These are phyloP conservation scores for Cyclostephanos tholiformis DNA, from an alignment of 108 stramenopile species.

Conservation along the genomic window DNA sequence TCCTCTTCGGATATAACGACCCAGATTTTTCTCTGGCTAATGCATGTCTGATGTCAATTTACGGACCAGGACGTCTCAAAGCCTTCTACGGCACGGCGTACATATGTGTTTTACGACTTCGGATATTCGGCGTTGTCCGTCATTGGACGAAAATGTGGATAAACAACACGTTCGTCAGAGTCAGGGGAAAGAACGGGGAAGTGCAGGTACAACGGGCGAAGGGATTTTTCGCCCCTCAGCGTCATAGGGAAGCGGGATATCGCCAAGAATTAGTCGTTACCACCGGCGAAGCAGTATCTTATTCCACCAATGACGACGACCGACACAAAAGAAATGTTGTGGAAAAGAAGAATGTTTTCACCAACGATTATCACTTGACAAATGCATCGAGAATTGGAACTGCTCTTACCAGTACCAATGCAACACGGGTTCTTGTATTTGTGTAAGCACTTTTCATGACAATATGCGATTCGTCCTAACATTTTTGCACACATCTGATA, in stretches of 20 bases:
- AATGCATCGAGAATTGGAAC: slow-evolving; percentile 88
- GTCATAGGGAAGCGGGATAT: slow-evolving; percentile 24
- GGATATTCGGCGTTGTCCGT: slow-evolving; percentile 79
- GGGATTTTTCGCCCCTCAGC: slow-evolving; percentile 34
- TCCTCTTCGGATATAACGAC: slow-evolving; percentile 42
- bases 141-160: slow-evolving; percentile 87
- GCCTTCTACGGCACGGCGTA: slow-evolving; percentile 50
- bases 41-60: slow-evolving; percentile 39
- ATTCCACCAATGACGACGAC: slow-evolving; percentile 1
- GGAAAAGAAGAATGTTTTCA: slow-evolving; percentile 25
- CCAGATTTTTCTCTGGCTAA: slow-evolving; percentile 39
- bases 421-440: slow-evolving; percentile 63
- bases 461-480: not conserved
- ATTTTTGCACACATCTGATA: slow-evolving; percentile 1
- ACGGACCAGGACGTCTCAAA: slow-evolving; percentile 42
- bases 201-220: slow-evolving; percentile 43
- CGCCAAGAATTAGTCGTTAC: slow-evolving; percentile 15
- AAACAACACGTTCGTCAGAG: slow-evolving; percentile 52
- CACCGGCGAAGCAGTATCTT: slow-evolving; percentile 20
- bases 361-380: slow-evolving; percentile 61
- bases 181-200: slow-evolving; percentile 38
- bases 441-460: slow-evolving; percentile 42
- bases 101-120: slow-evolving; percentile 56
- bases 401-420: slow-evolving; percentile 76
- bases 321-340: not conserved